Evolutionary conservation across 1,284 basidiomycete species (phyloP), one percentile per base, ranked within the genome.

Genomic region (Trametes polyzona): DNA sequence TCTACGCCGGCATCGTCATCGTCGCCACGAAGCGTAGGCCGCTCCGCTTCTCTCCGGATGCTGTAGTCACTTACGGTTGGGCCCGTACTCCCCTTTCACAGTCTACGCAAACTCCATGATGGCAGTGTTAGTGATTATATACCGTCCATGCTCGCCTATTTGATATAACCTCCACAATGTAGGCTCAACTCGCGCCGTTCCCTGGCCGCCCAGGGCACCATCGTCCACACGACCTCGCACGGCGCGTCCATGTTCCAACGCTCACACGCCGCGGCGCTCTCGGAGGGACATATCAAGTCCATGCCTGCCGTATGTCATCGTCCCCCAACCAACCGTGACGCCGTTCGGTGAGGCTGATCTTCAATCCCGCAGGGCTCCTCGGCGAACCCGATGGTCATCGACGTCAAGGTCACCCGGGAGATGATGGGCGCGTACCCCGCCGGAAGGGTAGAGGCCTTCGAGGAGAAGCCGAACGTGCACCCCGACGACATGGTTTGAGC

Each of bases 81-180:
- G 14, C 23, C 4, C 24, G 23, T 29, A 9, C n/a, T n/a, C n/a
- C n/a, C n/a, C n/a, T n/a, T n/a, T n/a, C n/a, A n/a, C 51, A 62
- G 61, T 59, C 17, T 59, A 62, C 21, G 61, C 56, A 8, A 62
- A 59, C 51, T 54, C 61, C 5, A 49, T 62, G 33, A 52, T 62
- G 61, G 57, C 57, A 2, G 61, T 57, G 61, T 62, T 44, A 46
- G 61, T 14, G 6, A 10, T 8, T 8, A 14, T n/a, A 3, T 30
- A 8, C 4, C 16, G 7, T 16, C 3, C 11, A 7, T 12, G 11
- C 1, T n/a, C 12, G n/a, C 8, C 9, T 7, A 26, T n/a, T 7
- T 14, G 9, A 6, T 2, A 30, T n/a, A 2, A 23, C 4, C n/a
- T 23, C 11, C 16, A 4, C n/a, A 17, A n/a, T 17, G 1, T 14